Base-by-base conservation (phyloP, 202 grass and related monocot genomes). In the Schoenoplectus tabernaemontani region DNA sequence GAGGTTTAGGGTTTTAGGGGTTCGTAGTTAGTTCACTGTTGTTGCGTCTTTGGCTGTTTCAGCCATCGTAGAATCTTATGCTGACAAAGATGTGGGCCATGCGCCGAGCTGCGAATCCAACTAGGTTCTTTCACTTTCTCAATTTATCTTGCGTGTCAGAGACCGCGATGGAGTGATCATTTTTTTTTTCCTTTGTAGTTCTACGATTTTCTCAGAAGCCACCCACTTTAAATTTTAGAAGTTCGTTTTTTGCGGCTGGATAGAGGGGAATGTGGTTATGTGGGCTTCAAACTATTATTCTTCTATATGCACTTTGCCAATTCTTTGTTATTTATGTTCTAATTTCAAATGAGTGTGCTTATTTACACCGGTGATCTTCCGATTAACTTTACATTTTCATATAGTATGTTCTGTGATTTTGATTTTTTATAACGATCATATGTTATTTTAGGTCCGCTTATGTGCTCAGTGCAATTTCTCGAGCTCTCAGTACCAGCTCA, bases 1-100 rank as follows among this genome's bases (percentile, higher is more conserved):
- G n/a, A 36, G 64, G 64, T 68, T 78, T 78, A 78, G 74, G 74
- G 74, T 78, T 78, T 78, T 59, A 1, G 43, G 47, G 37, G 43
- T 56, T 28, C 28, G 28, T 28, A 1, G 28, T 28, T 28, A 28
- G 28, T 28, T 28, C 28, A 28, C 28, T 28, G 28, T 28, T 28
- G 28, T 28, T 28, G 28, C 28, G 28, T 1, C 28, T 28, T 28
- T 28, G 28, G 28, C 28, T 28, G 33, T 38, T 37, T 59, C 53
- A 78, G 32, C 74, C 33, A 57, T 38, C 37, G 26, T 76, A 66
- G 17, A 22, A 17, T 59, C 74, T 22, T 58, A 51, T 23, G 10
- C 17, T 47, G 4, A 59, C n/a, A 76, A 78, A 8, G 8, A 78
- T 78, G 74, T 59, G 23, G 74, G 50, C 33, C 17, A 59, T 78